Base-by-base conservation (phyloP, 2,329 filamentous ascomycete genomes). In the Colletotrichum simmondsii region DNA sequence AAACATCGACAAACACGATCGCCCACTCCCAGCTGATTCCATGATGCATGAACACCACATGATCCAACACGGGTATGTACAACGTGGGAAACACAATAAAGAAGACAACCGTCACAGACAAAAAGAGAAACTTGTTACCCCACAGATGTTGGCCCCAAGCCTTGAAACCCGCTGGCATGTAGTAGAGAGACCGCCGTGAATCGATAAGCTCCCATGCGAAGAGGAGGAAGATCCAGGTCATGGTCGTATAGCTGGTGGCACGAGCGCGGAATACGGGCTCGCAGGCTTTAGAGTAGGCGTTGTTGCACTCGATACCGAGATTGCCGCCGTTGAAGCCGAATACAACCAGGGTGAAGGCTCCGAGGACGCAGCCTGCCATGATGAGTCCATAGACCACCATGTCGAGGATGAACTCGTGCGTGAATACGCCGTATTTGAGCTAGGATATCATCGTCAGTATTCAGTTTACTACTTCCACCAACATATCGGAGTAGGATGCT, bases 201-300 rank as follows among this genome's bases (percentile, higher is more conserved):
- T 91, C 85, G 64, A 92, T 85, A 85, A 92, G 90, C 77, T 93
- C 91, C 91, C 91, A 93, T 0, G 91, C 91, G 14, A 92, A 84
- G 83, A 93, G 92, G 24, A 93, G 85, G 0, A 90, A 90, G 72
- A 89, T 91, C 91, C 91, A 93, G 0, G 91, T 93, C 69, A 93
- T 83, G 74, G 88, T 91, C 14, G 90, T 90, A 76, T 93, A 93
- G 24, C 88, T 90, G 1, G 91, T 92, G 0, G 90, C 90, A 7
- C 91, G 88, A 1, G 91, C 91, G 14, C 89, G 88, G 84, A 91
- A 92, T 6, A 91, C 88, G 0, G 84, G 85, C 32, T 89, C 86
- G 77, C 90, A 92, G 19, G 80, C 79, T 1, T 80, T 74, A 58
- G 78, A 82, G 78, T 89, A 88, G 5, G 77, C 75, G 52, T 86